phyloP scores from a whole-genome alignment of 2,329 filamentous ascomycete genomes.

The Fusarium staphyleae region DNA sequence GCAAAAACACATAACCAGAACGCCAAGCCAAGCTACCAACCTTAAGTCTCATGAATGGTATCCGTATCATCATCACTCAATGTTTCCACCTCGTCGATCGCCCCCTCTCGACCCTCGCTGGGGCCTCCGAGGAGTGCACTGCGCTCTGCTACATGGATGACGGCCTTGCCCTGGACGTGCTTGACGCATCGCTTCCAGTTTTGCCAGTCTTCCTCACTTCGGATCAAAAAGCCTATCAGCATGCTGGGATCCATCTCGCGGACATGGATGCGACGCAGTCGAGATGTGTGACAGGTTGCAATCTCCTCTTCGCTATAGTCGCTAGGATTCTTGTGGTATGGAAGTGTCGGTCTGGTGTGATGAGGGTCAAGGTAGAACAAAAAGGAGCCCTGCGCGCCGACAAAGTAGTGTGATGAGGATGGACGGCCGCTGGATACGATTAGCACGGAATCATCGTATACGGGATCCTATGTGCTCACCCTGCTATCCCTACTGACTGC shows the following conservation, averaged over 20 bases:
- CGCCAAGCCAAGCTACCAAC: slow-evolving; percentile 20
- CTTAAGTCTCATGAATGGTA: slow-evolving; percentile 45
- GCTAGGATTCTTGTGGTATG: slow-evolving; percentile 63
- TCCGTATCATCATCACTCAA: slow-evolving; percentile 76
- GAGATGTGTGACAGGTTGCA: slow-evolving; percentile 84
- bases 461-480: slow-evolving; percentile 61
- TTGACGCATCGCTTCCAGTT: slow-evolving; percentile 81
- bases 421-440: slow-evolving; percentile 75
- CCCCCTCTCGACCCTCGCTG: slow-evolving; percentile 68
- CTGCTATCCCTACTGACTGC: slow-evolving; percentile 95
- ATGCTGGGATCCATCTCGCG: slow-evolving; percentile 98
- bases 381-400: slow-evolving; percentile 69
- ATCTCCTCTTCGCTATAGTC: slow-evolving; percentile 76
- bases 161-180: slow-evolving; percentile 79
- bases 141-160: slow-evolving; percentile 82
- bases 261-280: slow-evolving; percentile 81
- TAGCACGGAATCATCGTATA: slow-evolving; percentile 3
- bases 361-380: slow-evolving; percentile 98
- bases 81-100: slow-evolving; percentile 88
- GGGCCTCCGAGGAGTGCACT: slow-evolving; percentile 65
- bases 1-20: slow-evolving; percentile 24
- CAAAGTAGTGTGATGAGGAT: slow-evolving; percentile 77
- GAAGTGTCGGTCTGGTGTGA: slow-evolving; percentile 76
- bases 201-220: slow-evolving; percentile 81
- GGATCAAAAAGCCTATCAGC: slow-evolving; percentile 92